A percentile compares a stretch with the other conserved stretches of the same genome.
Conservation (phyloP, 306 rosid genomes). For the Cucumis sativus region DNA sequence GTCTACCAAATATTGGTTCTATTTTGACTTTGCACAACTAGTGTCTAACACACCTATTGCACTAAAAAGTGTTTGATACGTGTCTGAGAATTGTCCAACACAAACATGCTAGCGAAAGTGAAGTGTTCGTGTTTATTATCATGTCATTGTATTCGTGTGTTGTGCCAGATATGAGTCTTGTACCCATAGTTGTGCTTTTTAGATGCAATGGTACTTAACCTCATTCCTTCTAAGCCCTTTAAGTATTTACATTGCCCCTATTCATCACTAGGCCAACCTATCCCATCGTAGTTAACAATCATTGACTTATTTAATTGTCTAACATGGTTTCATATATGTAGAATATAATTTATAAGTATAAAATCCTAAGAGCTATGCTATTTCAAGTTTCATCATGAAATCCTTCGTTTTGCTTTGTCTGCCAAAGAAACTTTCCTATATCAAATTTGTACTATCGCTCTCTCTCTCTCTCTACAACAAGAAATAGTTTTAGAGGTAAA, state of each 20-base stretch:
- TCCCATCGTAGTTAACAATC: neutral
- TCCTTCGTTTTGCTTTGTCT: neutral
- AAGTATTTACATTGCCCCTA: neutral
- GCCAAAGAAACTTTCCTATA: neutral
- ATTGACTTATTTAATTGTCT: neutral
- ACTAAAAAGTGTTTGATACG: too few species aligned
- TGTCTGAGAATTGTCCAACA: too few species aligned
- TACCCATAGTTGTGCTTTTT: neutral
- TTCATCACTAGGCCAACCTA: neutral
- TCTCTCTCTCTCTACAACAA: too few species aligned
- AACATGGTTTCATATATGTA: neutral
- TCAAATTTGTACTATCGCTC: neutral
- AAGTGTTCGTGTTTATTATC: neutral
- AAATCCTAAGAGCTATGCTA: neutral
- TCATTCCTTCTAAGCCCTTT: neutral
- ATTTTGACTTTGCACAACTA: too few species aligned
- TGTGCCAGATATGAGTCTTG: neutral
- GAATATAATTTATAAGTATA: neutral
- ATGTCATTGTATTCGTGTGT: neutral
- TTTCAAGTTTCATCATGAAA: neutral
- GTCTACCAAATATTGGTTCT: too few species aligned
- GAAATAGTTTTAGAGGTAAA: neutral
- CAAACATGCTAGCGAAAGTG: too few species aligned
- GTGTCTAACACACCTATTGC: too few species aligned
- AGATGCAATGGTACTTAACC: neutral